Evolutionary conservation across 2,329 filamentous ascomycete genomes (phyloP), one percentile per base, ranked within the genome.

Genomic region (Rugonectria rugulosa): DNA sequence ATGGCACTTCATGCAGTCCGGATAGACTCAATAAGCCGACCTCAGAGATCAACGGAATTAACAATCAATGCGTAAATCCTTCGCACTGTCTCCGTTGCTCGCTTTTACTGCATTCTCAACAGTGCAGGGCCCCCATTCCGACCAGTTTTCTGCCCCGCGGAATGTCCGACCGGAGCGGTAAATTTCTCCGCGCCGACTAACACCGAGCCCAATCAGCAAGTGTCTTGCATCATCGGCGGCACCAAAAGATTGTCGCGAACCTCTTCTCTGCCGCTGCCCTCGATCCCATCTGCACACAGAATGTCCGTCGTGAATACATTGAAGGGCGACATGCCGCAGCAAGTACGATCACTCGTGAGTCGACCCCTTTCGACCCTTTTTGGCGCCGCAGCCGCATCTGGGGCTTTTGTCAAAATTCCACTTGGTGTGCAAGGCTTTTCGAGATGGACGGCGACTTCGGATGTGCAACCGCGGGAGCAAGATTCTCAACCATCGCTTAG

Each of bases 261-360:
- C n/a, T 63, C 48, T 53, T 55, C 23, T 32, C 46, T 37, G 46
- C 40, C 55, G 48, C 40, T 56, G 53, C 32, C 44, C 42, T 20
- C 49, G 57, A 64, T 55, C 59, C 43, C 60, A 65, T 56, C 70
- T 73, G 47, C 61, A 70, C 76, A 51, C 51, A 72, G 40, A 62
- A 78, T 78, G 75, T 76, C 75, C 58, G 70, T 70, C 56, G 71
- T 72, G 50, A 67, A 66, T 45, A 69, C 68, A 56, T 60, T 76
- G 53, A 82, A 80, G 69, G 81, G 82, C 72, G 79, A 84, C 59
- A 75, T 82, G 74, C 79, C 83, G 56, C 79, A 82, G 61, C 82
- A 85, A 75, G 81, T 81, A 53, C 77, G 81, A 69, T 85, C 83
- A 60, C 71, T 85, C 69, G 82, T 85, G 70, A 72, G 81, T 75